These are phyloP conservation scores for Ceratocystis colombiana DNA, from an alignment of 2,329 filamentous ascomycete species.

Conservation along the genomic window DNA sequence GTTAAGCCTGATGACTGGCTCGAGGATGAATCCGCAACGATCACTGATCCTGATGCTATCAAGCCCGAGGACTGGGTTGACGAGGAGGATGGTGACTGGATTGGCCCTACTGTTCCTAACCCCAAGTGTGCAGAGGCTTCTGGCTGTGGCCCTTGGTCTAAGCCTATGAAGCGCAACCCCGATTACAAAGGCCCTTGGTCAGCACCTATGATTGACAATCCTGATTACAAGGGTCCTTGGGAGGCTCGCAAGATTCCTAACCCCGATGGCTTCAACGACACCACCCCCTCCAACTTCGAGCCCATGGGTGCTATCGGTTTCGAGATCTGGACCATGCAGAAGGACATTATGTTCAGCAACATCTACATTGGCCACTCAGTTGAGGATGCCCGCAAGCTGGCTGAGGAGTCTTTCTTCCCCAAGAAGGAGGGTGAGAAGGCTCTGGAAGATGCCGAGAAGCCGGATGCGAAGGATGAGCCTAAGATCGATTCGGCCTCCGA, in stretches of 20 bases:
- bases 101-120: constrained; percentile 82
- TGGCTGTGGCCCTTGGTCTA: constrained; percentile 87
- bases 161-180: constrained; percentile 88
- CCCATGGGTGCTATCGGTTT: constrained; percentile 98
- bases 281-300: constrained; percentile 91
- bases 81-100: constrained; percentile 97
- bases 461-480: constrained; percentile 56
- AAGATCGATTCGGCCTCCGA: constrained; percentile 54
- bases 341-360: constrained; percentile 97
- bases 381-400: constrained; percentile 81
- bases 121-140: constrained; percentile 89
- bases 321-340: constrained; percentile 99
- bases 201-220: constrained; percentile 89
- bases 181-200: constrained; percentile 99
- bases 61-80: constrained; percentile 99
- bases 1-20: constrained; percentile 93
- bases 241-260: constrained; percentile 92
- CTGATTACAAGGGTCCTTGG: constrained; percentile 94
- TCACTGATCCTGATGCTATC: constrained; percentile 86
- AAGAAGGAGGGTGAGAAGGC: constrained; percentile 78
- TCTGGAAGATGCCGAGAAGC: constrained; percentile 67
- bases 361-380: constrained; percentile 98
- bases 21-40: constrained; percentile 68
- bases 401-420: constrained; percentile 77
- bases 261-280: constrained; percentile 94